Evolutionary conservation across 1,284 basidiomycete species (phyloP).

Genomic region (Apiotrichum veenhuisii): DNA sequence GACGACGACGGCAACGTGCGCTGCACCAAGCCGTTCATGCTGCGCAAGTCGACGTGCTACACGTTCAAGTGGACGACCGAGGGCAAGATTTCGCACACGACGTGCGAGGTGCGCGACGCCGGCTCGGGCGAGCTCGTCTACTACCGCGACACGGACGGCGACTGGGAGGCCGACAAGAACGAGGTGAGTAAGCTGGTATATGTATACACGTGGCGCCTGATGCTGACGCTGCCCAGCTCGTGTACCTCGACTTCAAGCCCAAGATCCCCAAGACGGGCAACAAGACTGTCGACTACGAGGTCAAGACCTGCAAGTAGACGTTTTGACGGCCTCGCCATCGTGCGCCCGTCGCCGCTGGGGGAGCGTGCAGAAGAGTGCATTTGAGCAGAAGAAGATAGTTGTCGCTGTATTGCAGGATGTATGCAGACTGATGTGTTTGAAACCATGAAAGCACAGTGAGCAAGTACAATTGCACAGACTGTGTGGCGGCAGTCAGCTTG

Average conservation of each 20-base stretch:
- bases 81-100: constrained; percentile 47
- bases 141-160: constrained; percentile 47
- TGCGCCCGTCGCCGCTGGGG: too few relatives aligned
- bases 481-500: too few relatives aligned
- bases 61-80: constrained; percentile 47
- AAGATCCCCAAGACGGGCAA: constrained; percentile 42
- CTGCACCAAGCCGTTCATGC: constrained; percentile 48
- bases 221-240: constrained; percentile 28
- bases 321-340: too few relatives aligned
- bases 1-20: constrained; percentile 40
- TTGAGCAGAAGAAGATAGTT: too few relatives aligned
- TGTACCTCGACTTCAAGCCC: constrained; percentile 49
- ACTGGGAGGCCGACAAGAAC: constrained; percentile 47
- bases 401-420: too few relatives aligned
- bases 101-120: constrained; percentile 46
- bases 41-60: constrained; percentile 45
- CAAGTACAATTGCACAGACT: too few relatives aligned
- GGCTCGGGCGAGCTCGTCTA: constrained; percentile 44
- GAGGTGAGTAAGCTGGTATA: constrained; percentile 39
- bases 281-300: constrained; percentile 43
- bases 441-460: too few relatives aligned
- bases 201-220: too few relatives aligned
- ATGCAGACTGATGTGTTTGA: too few relatives aligned
- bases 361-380: too few relatives aligned
- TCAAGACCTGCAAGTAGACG: constrained; percentile 41